phyloP scores from a whole-genome alignment of 352 stramenopile genomes.

The Globisporangium splendens region DNA sequence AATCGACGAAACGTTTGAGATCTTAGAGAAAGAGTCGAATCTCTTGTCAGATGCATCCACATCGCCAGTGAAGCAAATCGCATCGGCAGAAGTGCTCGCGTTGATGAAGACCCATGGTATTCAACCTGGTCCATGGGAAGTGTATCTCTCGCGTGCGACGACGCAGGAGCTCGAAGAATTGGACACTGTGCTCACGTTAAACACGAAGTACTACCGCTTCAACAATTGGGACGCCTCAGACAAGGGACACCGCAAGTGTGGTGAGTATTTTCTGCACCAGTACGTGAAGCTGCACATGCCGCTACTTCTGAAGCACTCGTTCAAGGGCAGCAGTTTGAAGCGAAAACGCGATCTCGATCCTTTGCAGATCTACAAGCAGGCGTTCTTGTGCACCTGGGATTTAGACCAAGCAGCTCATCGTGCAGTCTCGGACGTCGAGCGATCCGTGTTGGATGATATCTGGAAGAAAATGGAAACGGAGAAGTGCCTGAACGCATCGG shows the following conservation, averaged over 20 bases:
- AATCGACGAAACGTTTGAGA: conserved; percentile 62
- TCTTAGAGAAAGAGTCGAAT: conserved; percentile 51
- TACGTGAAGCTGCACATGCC: conserved; percentile 82
- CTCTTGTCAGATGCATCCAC: conserved; percentile 56
- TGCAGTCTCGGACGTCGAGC: conserved; percentile 75
- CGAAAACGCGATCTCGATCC: conserved; percentile 53
- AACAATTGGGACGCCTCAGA: conserved; percentile 74
- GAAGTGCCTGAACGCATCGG: conserved; percentile 60
- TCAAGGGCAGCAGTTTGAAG: conserved; percentile 40
- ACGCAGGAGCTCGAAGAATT: conserved; percentile 70
- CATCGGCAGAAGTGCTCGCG: conserved; percentile 57
- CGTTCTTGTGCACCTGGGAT: conserved; percentile 84
- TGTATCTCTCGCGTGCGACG: conserved; percentile 68
- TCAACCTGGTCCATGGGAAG: conserved; percentile 72
- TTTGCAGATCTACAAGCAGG: conserved; percentile 62
- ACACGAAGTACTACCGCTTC: conserved; percentile 73
- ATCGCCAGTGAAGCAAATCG: conserved; percentile 61
- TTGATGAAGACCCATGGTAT: conserved; percentile 82
- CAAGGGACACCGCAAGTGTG: conserved; percentile 58
- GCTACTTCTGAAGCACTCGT: conserved; percentile 59
- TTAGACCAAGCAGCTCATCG: conserved; percentile 60
- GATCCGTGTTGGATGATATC: conserved; percentile 73
- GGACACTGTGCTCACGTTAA: conserved; percentile 57
- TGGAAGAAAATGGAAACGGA: conserved; percentile 80
- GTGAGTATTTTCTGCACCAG: conserved; percentile 81